Evolutionary conservation across 2,329 filamentous ascomycete genomes (phyloP), one percentile per base, ranked within the genome.

Genomic region (Verticillium albo-atrum): DNA sequence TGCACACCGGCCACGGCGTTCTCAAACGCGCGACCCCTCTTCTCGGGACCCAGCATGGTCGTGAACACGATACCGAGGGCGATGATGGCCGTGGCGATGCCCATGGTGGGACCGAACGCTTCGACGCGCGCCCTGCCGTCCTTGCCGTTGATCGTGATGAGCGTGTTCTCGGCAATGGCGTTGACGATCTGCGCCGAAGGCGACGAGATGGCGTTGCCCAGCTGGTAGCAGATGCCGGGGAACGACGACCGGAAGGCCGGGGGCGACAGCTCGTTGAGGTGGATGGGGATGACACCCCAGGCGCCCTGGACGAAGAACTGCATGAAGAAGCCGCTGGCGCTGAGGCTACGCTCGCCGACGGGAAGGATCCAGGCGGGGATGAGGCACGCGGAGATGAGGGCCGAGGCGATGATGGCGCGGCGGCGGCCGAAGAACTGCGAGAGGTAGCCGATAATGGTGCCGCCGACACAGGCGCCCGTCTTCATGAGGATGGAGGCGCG

Each of bases 401-500:
- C 82, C 1, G 86, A 78, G 51, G 76, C 71, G 59, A 90, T 81
- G 69, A 91, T 91, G 57, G 85, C 82, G 42, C 87, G 82, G 27
- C 90, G 86, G 34, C 90, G 88, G 15, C 90, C 91, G 54, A 92
- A 75, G 69, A 87, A 91, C 69, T 94, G 90, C 7, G 87, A 91
- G 7, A 86, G 67, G 71, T 92, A 93, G 25, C 90, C 91, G 61
- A 90, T 82, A 62, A 89, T 84, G 50, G 86, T 88, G 27, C 89
- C 89, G 34, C 89, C 90, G 1, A 91, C 84, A 65, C 88, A 90
- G 51, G 90, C 89, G 27, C 90, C 90, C 1, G 83, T 86, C 75
- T 92, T 92, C 87, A 91, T 92, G 60, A 93, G 74, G 65, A 93
- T 92, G n/a, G 85, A 89, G 17, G 89, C 89, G n/a, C 89, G 85